Evolutionary conservation across 768 basidiomycete genomes (phyloP).

Genomic region (Suillus decipiens): DNA sequence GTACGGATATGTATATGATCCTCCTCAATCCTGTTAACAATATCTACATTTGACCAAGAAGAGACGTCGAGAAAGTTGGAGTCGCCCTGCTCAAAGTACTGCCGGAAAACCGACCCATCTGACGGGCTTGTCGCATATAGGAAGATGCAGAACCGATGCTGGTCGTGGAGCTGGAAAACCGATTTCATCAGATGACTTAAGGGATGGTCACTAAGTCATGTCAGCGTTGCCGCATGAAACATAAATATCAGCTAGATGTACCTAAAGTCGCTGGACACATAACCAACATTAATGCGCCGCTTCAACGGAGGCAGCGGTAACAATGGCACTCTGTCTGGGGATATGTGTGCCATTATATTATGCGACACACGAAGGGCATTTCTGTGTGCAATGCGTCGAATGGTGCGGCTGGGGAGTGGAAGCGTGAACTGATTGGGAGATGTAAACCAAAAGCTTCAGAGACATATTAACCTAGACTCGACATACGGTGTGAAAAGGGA

Average conservation of each 20-base stretch:
- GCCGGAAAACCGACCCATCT: constrained; percentile 46
- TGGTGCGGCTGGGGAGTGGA: constrained; percentile 41
- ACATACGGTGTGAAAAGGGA: constrained; percentile 52
- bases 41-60: constrained; percentile 34
- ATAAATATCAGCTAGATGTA: constrained; percentile 21
- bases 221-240: neutral
- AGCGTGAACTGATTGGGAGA: constrained; percentile 43
- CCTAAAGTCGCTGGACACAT: constrained; percentile 51
- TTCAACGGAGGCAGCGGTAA: constrained; percentile 42
- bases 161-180: constrained; percentile 47
- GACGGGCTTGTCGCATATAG: constrained; percentile 52
- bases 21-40: constrained; percentile 40
- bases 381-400: constrained; percentile 48
- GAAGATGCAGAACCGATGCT: constrained; percentile 40
- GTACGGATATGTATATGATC: constrained; percentile 49
- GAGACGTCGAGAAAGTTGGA: constrained; percentile 45
- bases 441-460: neutral
- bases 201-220: constrained; percentile 45
- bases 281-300: constrained; percentile 47
- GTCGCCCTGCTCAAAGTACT: constrained; percentile 43
- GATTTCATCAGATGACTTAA: constrained; percentile 55
- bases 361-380: constrained; percentile 49
- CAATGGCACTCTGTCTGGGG: constrained; percentile 40
- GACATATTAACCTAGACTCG: neutral
- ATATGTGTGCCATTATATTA: constrained; percentile 41